These are phyloP conservation scores for Acarospora socialis DNA, from an alignment of 2,329 filamentous ascomycete genomes.

Conservation along the genomic window DNA sequence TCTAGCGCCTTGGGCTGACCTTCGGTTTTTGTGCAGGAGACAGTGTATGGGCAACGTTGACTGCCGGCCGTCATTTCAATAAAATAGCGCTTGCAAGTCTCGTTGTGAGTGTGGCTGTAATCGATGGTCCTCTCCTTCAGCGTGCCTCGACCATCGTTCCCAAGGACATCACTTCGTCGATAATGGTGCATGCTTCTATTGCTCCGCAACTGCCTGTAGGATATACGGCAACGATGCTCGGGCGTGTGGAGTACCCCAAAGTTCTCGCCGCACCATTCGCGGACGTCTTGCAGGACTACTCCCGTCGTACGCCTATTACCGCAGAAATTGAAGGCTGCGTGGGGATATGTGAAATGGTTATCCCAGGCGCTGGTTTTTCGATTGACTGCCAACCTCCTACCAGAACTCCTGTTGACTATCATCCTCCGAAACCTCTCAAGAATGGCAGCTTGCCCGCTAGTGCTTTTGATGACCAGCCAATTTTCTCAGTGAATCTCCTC, in stretches of 20 bases:
- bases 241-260: too few species aligned
- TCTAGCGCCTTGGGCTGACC: too few species aligned
- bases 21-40: too few species aligned
- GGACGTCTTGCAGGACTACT: constrained; percentile 3
- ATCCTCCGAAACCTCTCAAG: background rate
- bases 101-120: constrained; percentile 5
- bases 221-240: too few species aligned
- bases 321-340: constrained; percentile 3
- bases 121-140: constrained; percentile 12
- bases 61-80: constrained; percentile 8
- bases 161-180: background rate
- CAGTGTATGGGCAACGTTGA: constrained; percentile 8
- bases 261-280: too few species aligned
- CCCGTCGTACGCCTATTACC: constrained; percentile 1
- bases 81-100: constrained; percentile 10
- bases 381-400: constrained; percentile 8
- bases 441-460: constrained; percentile 2
- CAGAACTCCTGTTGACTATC: constrained; percentile 5
- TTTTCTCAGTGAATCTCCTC: too few species aligned
- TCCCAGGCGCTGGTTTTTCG: constrained; percentile 9
- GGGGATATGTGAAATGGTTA: constrained; percentile 5
- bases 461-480: constrained; percentile 2
- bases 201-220: too few species aligned
- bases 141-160: too few species aligned
- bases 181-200: background rate